Conservation (phyloP, 2,329 filamentous ascomycete species). For the Cladophialophora immunda region DNA sequence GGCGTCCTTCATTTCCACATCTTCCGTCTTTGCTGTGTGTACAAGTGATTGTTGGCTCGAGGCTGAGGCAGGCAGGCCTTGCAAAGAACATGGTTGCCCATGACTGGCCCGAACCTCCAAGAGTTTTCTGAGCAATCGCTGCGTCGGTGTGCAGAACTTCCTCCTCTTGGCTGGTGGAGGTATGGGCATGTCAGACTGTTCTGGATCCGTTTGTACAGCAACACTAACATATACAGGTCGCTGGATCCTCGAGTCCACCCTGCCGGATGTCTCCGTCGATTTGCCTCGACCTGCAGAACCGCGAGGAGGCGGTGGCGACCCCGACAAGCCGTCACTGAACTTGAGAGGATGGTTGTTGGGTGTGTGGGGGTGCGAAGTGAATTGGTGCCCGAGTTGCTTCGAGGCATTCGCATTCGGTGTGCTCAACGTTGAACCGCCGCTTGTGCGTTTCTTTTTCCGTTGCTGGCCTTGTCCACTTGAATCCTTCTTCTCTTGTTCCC, state of each 20-base stretch:
- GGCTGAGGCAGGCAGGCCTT: slow-evolving; percentile 29
- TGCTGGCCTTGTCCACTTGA: slow-evolving; percentile 48
- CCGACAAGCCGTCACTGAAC: slow-evolving; percentile 39
- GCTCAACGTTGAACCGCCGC: slow-evolving; percentile 62
- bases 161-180: slow-evolving; percentile 42
- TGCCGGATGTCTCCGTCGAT: slow-evolving; percentile 43
- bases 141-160: slow-evolving; percentile 52
- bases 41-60: slow-evolving; percentile 24
- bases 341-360: slow-evolving; percentile 25
- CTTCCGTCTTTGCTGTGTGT: slow-evolving; percentile 41
- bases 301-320: slow-evolving; percentile 48
- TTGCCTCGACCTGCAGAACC: slow-evolving; percentile 40
- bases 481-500: slow-evolving; percentile 66
- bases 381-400: slow-evolving; percentile 33
- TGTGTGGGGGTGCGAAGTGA: slow-evolving; percentile 32
- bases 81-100: slow-evolving; percentile 42
- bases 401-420: slow-evolving; percentile 54
- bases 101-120: slow-evolving; percentile 51
- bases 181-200: slow-evolving; percentile 48
- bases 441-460: slow-evolving; percentile 66
- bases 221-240: slow-evolving; percentile 52
- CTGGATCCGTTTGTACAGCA: slow-evolving; percentile 54
- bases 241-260: slow-evolving; percentile 44
- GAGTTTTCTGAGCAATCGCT: slow-evolving; percentile 53
- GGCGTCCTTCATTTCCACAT: slow-evolving; percentile 59